Evolutionary conservation across 345 rosid genomes (phyloP).

Genomic region (Gossypium herbaceum): DNA sequence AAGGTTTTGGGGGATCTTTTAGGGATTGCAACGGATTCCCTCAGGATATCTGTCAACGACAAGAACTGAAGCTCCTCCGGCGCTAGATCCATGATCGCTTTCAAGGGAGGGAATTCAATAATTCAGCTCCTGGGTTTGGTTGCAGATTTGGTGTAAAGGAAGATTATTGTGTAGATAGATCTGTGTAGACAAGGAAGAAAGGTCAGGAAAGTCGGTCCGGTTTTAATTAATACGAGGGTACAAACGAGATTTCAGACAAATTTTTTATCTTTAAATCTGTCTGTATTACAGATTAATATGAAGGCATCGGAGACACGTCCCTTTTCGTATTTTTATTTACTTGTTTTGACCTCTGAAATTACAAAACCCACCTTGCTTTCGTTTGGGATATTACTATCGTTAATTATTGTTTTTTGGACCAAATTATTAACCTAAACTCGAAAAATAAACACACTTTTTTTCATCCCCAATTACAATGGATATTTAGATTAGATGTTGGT

Average conservation of each 20-base stretch:
- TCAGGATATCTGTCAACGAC: slow-evolving; percentile 41
- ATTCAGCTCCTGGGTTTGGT: neutral
- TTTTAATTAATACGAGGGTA: neutral
- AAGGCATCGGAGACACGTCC: neutral
- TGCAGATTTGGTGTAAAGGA: neutral
- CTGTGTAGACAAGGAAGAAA: neutral
- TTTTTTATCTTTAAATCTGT: neutral
- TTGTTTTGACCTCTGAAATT: neutral
- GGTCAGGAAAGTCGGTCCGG: neutral
- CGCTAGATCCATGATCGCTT: slow-evolving; percentile 60
- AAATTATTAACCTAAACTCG: no score
- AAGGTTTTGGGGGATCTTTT: slow-evolving; percentile 61
- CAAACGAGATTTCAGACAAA: neutral
- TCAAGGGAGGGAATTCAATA: neutral
- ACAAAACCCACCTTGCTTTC: neutral
- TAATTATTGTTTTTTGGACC: no score
- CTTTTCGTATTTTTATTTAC: neutral
- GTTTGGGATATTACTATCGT: no score
- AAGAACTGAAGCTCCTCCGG: slow-evolving; percentile 76
- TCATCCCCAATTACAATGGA: no score
- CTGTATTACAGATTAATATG: neutral
- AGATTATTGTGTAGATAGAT: neutral
- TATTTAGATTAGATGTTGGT: no score
- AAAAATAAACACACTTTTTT: no score
- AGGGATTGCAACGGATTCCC: slow-evolving; percentile 66